Evolutionary conservation across 306 rosid species (phyloP), one percentile per base, ranked within the genome.

Genomic region (Prunus davidiana): DNA sequence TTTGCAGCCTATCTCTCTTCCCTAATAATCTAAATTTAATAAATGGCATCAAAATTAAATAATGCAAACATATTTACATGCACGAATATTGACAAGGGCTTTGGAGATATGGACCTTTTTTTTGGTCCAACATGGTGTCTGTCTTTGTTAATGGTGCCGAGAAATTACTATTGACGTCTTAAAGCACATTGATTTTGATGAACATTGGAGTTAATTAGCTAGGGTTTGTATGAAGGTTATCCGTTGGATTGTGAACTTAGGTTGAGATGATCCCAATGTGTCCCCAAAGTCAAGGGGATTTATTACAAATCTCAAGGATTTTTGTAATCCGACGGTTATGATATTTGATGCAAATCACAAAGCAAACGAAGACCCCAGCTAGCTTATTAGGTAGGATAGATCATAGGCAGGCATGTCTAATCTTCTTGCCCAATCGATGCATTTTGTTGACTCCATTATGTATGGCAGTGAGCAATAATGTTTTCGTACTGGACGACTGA

Each of bases 111-210:
- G 18, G 47, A 47, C 41, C 47, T 67, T 22, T 24, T 55, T 62
- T 30, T 24, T 24, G 8, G 71, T 76, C 69, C 54, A 84, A 61
- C 67, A 65, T 49, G 54, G 14, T 71, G 76, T 75, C 74, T 76
- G 69, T 80, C 66, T 72, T 84, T 49, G 82, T 74, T 77, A 74
- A 57, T 61, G 34, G 77, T 84, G 79, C 76, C 71, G 1, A 71
- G 51, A 5, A 79, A 73, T 81, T 60, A 69, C 20, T 75, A 64
- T 43, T n/a, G 77, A 57, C 71, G 81, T 85, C 60, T 76, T 50
- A n/a, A 6, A 18, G 16, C 62, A 71, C 84, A 62, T 83, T 70
- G 89, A 86, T 75, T 86, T 84, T 81, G 87, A 84, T 46, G 73
- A 85, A 78, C 24, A 27, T 38, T 25, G 20, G 16, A 56, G 22